Conservation (phyloP, 257 asterid species). For the Thymus quinquecostatus region DNA sequence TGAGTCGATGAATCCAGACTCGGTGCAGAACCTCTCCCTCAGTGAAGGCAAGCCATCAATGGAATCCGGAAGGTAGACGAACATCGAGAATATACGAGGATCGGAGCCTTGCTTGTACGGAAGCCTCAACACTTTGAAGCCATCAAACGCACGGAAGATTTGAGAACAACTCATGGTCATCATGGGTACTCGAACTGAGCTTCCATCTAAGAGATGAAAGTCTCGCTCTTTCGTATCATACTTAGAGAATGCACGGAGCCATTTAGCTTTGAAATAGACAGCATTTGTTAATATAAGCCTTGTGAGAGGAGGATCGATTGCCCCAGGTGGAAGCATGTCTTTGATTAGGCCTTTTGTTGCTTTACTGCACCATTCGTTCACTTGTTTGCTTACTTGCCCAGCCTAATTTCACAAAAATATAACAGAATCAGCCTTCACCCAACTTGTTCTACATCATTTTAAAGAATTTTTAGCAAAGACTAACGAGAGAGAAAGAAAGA, state of each 20-base stretch:
- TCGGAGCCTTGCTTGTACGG: not conserved
- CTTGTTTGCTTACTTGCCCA: not conserved
- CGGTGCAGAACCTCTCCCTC: too few species aligned
- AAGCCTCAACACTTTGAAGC: not conserved
- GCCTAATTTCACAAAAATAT: not conserved
- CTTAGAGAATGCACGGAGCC: not conserved
- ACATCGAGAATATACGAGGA: not conserved
- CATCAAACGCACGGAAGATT: not conserved
- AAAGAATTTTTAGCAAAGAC: too few species aligned
- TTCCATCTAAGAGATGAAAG: not conserved
- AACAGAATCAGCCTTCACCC: too few species aligned
- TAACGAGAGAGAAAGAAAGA: too few species aligned
- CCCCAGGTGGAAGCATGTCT: too few species aligned
- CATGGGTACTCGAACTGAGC: not conserved
- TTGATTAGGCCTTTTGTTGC: not conserved
- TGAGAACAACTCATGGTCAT: not conserved
- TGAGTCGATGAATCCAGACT: too few species aligned
- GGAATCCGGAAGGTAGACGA: not conserved
- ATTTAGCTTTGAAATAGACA: not conserved
- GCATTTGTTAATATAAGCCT: not conserved
- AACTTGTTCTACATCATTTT: too few species aligned
- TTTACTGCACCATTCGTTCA: not conserved
- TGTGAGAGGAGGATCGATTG: too few species aligned
- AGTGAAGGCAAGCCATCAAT: not conserved
- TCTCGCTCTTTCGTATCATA: not conserved